These are phyloP conservation scores for Botrytis sinoallii DNA, from an alignment of 2,329 filamentous ascomycete species.

Conservation along the genomic window DNA sequence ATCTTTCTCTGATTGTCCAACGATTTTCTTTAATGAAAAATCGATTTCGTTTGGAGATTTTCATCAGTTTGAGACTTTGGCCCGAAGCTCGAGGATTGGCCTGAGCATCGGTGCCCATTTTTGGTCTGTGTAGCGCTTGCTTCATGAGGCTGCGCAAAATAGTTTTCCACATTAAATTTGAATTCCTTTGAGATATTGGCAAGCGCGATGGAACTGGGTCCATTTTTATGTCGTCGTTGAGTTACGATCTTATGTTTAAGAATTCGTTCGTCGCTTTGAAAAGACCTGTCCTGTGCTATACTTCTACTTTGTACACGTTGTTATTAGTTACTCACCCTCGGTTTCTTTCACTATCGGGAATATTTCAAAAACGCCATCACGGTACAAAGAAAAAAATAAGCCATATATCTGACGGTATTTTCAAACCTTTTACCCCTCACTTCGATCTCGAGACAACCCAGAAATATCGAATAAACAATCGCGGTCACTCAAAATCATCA, in stretches of 20 bases:
- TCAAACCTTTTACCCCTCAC: background rate
- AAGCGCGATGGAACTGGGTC: background rate
- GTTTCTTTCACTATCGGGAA: background rate
- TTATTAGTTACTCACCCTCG: background rate
- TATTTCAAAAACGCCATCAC: background rate
- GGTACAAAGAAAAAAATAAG: background rate
- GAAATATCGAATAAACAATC: background rate
- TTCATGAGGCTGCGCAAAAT: background rate
- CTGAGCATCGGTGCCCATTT: background rate
- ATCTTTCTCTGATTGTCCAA: background rate
- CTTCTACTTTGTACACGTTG: background rate
- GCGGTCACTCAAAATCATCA: background rate
- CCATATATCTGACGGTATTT: background rate
- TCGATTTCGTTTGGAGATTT: background rate
- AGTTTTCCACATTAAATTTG: background rate
- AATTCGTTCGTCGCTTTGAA: background rate
- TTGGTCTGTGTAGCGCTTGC: background rate
- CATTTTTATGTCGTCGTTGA: background rate
- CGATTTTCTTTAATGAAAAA: background rate
- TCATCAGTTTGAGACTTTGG: background rate
- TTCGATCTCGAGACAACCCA: background rate
- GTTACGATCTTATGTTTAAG: background rate
- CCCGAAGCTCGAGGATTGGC: background rate
- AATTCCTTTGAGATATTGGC: slow-evolving; percentile 2
- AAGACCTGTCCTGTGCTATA: background rate